A percentile compares a stretch with the other conserved stretches of the same genome.
Conservation (phyloP, 2,329 filamentous ascomycete species). For the Epichloe baconii region DNA sequence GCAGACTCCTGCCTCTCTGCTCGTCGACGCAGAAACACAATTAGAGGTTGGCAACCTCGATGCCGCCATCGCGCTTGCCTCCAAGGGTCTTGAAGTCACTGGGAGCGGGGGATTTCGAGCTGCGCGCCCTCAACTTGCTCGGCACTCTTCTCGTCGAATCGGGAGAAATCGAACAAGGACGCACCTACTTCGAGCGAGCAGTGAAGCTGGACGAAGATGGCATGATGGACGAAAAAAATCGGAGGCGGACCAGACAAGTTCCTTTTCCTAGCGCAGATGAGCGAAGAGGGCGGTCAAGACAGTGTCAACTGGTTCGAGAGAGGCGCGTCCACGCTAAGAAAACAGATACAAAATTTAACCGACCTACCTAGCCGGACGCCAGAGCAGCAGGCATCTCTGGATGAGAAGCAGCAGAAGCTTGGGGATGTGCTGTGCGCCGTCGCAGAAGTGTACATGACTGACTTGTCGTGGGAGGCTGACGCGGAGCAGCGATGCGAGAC, state of each 20-base stretch:
- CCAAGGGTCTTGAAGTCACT: constrained; percentile 29
- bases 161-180: constrained; percentile 66
- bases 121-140: constrained; percentile 60
- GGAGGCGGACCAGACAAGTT: constrained; percentile 91
- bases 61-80: constrained; percentile 26
- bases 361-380: constrained; percentile 25
- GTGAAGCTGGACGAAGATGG: constrained; percentile 68
- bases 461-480: constrained; percentile 83
- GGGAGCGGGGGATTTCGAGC: constrained; percentile 34
- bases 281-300: constrained; percentile 52
- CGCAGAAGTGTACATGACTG: constrained; percentile 97
- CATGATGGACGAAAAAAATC: constrained; percentile 48
- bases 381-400: constrained; percentile 31
- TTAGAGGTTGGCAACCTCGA: constrained; percentile 29
- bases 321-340: constrained; percentile 59
- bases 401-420: constrained; percentile 66
- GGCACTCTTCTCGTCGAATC: constrained; percentile 74
- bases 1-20: constrained; percentile 15
- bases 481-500: constrained; percentile 80
- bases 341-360: constrained; percentile 54
- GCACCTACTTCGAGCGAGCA: constrained; percentile 58
- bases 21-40: constrained; percentile 28
- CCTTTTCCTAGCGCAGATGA: constrained; percentile 85
- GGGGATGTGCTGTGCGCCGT: constrained; percentile 89
- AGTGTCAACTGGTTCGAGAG: constrained; percentile 55